Base-by-base conservation (phyloP, 257 asterid genomes). In the Nicotiana sylvestris region DNA sequence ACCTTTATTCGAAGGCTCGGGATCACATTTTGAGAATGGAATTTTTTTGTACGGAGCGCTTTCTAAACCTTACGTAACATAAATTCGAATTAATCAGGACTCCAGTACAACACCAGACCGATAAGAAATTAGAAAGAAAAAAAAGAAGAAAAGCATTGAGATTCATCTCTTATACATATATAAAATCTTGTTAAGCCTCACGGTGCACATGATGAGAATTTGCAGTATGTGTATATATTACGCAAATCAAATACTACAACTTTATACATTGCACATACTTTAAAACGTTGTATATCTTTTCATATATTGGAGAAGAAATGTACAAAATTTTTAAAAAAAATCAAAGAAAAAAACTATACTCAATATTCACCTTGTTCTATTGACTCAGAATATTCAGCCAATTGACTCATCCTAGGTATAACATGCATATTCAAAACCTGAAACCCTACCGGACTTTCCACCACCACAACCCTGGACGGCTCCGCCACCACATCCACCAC, bases 401-500 rank as follows among this genome's bases (percentile, higher is more conserved):
- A 1, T 13, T 72, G 81, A 81, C 85, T 82, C 88, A 87, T 82
- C 78, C 98, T 87, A 4, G 98, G 97, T 88, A 95, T 84, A 18
- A 92, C 70, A 82, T 95, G 97, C 25, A 95, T 49, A 17, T 87
- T 87, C 74, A 88, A 77, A 25, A 87, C 89, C 2, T 93, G 87
- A 57, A 85, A 85, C 9, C 91, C 92, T 0, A 80, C 16, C 60
- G 96, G 98, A 56, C 84, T 87, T 18, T 93, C 92, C 83, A 93
- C 93, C 82, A 86, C 89, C 91, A 91, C 88, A 18, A 88, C 29
- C 16, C 87, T 81, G 1, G 83, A 87, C 49, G 91, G 89, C 61
- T 86, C 57, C 77, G 82, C 83, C 85, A 30, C 85, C 87, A 92
- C 96, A 80, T 93, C 98, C 81, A 95, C 98, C 85, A 93, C 95